These are phyloP conservation scores for Aspergillus hiratsukae DNA, from an alignment of 2,329 filamentous ascomycete genomes.

Conservation along the genomic window DNA sequence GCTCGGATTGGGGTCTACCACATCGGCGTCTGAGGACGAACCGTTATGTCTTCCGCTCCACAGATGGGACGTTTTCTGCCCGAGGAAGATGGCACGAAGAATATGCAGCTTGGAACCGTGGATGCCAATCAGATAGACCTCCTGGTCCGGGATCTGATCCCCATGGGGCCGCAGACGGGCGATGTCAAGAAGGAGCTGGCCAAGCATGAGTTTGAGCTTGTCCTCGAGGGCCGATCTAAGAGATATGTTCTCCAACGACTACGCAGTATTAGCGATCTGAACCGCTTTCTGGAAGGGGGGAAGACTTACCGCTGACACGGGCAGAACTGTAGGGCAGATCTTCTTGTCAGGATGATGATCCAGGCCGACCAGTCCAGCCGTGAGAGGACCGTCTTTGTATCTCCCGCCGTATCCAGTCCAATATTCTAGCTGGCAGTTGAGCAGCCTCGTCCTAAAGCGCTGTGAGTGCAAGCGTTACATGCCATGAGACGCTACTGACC, in stretches of 20 bases:
- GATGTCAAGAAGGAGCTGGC: conserved; percentile 20
- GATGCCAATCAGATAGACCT: conserved; percentile 24
- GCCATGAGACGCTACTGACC: conserved; percentile 10
- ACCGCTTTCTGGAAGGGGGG: not conserved
- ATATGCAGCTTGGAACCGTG: conserved; percentile 27
- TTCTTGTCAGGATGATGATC: conserved; percentile 11
- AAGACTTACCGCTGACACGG: conserved; percentile 17
- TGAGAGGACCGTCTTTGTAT: conserved; percentile 17
- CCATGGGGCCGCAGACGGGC: conserved; percentile 12
- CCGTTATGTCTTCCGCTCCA: conserved; percentile 11
- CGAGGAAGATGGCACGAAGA: conserved; percentile 25
- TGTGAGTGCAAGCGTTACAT: not conserved
- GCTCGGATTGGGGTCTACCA: not conserved
- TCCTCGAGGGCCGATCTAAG: conserved; percentile 13
- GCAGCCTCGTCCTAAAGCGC: conserved; percentile 12
- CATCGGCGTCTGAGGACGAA: not conserved
- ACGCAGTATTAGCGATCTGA: not conserved
- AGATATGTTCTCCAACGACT: not conserved
- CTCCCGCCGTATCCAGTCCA: conserved; percentile 22
- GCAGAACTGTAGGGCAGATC: conserved; percentile 10
- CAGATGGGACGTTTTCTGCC: conserved; percentile 22
- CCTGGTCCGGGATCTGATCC: conserved; percentile 27
- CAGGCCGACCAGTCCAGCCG: conserved; percentile 16
- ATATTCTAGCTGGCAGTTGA: conserved; percentile 17
- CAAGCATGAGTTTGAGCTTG: conserved; percentile 25